A percentile compares a stretch with the other conserved stretches of the same genome.
Conservation (phyloP, 73 alveolate species). For the Urostyla sp. region DNA sequence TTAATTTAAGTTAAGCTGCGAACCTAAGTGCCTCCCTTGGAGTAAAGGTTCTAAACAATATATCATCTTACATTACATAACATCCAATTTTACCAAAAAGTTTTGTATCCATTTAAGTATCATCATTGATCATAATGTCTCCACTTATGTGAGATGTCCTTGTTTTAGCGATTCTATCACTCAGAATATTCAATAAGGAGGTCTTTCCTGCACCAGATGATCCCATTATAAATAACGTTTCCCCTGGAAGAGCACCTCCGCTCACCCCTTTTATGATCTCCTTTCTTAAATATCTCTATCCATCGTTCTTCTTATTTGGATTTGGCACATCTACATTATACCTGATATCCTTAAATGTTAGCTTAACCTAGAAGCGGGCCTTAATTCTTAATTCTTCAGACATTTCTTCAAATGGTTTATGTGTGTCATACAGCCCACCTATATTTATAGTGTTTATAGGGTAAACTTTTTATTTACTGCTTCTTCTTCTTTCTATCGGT, state of each 20-base stretch:
- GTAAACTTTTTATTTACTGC: too few species aligned
- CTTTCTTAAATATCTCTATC: not conserved
- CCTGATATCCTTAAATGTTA: slow-evolving; percentile 4
- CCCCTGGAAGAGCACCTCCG: slow-evolving; percentile 58
- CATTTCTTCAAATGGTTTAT: too few species aligned
- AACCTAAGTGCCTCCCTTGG: slow-evolving; percentile 76
- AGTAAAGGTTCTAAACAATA: slow-evolving; percentile 70
- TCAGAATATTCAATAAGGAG: slow-evolving; percentile 34
- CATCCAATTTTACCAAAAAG: slow-evolving; percentile 37
- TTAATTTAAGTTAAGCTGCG: slow-evolving; percentile 54
- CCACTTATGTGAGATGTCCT: not conserved
- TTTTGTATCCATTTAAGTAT: not conserved
- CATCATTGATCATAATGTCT: slow-evolving; percentile 5
- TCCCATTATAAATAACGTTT: slow-evolving; percentile 56
- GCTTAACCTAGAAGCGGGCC: slow-evolving; percentile 5
- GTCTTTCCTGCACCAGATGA: slow-evolving; percentile 70
- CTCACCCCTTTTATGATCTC: not conserved
- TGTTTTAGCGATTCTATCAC: slow-evolving; percentile 28
- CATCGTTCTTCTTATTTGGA: not conserved
- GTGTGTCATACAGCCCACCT: too few species aligned
- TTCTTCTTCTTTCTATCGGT: too few species aligned
- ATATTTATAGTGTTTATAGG: too few species aligned
- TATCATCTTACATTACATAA: slow-evolving; percentile 84
- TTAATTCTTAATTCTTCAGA: too few species aligned
- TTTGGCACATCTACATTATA: too few species aligned